Percentiles rank a stretch among this genome's conserved stretches.
Conservation (phyloP, 1,284 basidiomycete species). For the Cryptococcus sp. region DNA sequence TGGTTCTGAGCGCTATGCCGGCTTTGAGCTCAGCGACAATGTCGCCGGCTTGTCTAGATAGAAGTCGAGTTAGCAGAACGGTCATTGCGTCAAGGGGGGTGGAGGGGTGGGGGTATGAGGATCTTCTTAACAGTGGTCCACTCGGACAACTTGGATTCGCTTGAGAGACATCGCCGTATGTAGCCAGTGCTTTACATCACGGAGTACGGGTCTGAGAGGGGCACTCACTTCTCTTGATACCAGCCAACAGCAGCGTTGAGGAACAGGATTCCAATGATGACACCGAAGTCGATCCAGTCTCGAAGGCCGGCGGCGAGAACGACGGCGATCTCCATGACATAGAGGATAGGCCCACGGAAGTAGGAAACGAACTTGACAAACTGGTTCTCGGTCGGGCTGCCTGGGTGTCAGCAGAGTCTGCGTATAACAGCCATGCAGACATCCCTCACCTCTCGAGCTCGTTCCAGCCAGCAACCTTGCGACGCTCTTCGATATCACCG, state of each 20-base stretch:
- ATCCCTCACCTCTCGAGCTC: conserved; percentile 54
- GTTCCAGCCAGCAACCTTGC: conserved; percentile 53
- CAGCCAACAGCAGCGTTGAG: conserved; percentile 58
- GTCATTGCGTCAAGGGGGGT: background rate
- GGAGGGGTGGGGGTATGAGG: too few species aligned
- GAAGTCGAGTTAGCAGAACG: background rate
- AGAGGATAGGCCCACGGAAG: conserved; percentile 56
- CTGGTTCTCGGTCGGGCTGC: conserved; percentile 52
- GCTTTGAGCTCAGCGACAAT: conserved; percentile 55
- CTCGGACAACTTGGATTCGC: too few species aligned
- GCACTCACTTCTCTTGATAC: conserved; percentile 57
- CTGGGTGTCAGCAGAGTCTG: conserved; percentile 21
- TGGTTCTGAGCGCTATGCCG: conserved; percentile 56
- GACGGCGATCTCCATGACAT: conserved; percentile 60
- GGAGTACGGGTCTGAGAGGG: background rate
- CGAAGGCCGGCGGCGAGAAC: conserved; percentile 56
- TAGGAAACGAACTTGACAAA: conserved; percentile 55
- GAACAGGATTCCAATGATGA: conserved; percentile 53
- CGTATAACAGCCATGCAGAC: conserved; percentile 29
- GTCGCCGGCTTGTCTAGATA: conserved; percentile 39
- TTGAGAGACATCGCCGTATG: background rate
- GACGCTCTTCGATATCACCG: conserved; percentile 46
- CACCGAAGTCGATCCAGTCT: conserved; percentile 60
- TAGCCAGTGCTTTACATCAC: background rate
- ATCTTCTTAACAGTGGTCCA: too few species aligned